Base-by-base conservation (phyloP, 2,329 filamentous ascomycete species). In the Arthroderma sp. region DNA sequence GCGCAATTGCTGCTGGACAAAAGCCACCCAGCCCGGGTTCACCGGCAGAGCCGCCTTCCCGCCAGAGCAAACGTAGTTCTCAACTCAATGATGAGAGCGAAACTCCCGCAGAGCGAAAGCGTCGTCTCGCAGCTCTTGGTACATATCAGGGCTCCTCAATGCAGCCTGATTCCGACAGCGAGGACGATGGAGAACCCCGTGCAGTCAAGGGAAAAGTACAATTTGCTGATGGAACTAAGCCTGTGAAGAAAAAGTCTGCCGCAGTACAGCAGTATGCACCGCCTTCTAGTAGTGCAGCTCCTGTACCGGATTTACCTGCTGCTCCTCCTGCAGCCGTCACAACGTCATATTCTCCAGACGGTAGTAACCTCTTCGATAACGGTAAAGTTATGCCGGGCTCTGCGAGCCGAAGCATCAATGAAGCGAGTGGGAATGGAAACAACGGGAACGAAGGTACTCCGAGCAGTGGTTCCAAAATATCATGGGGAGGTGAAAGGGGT, bases 91-190 rank as follows among this genome's bases (percentile, higher is more conserved):
- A 76, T 59, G 51, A 54, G 11, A 23, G 11, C 19, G 51, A 54
- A 54, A 76, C 74, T 2, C 73, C 73, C 1, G 74, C 73, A 7
- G 74, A 77, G 61, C 73, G 73, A 39, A 70, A 73, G 52, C 73
- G 74, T 58, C 73, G 74, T 64, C 67, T 76, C 6, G 74, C 73
- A 25, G 74, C 73, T 1, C 61, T 76, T 9, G 73, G 74, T 44
- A 63, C 72, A 52, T 61, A 67, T 35, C 56, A 58, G 41, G 60
- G 66, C 11, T 65, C 62, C 41, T 55, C 53, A 13, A 17, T 19
- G n/a, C 19, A 33, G 5, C 61, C 49, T 25, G 60, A 63, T 19
- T 59, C 61, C 15, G 64, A 65, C 58, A 66, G 64, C 39, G 65
- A 68, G 33, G 66, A 67, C 37, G 64, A 68, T 52, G 64, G 63